A percentile compares a stretch with the other conserved stretches of the same genome.
Evolutionary conservation across 2,329 filamentous ascomycete species (phyloP).

Genomic region (Curvularia hawaiiensis): DNA sequence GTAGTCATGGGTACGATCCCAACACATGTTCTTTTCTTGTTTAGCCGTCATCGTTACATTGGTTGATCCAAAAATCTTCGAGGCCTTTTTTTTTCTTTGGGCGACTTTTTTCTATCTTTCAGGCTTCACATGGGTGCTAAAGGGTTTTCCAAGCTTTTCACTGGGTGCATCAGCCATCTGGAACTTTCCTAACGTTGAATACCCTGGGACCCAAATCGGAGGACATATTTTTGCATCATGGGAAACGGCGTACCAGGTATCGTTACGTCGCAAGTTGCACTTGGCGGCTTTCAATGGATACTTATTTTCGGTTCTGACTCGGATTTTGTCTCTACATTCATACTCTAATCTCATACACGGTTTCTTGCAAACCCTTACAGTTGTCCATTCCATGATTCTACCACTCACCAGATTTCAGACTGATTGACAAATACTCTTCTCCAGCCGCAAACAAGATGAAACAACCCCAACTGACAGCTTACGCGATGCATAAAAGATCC

Average conservation of each 20-base stretch:
- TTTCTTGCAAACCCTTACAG: neutral
- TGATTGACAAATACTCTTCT: constrained; percentile 1
- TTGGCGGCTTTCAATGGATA: neutral
- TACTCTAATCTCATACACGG: constrained; percentile 10
- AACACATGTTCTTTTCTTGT: neutral
- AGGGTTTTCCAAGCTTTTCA: constrained; percentile 2
- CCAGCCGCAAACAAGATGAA: constrained; percentile 8
- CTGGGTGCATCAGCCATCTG: constrained; percentile 3
- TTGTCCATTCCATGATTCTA: neutral
- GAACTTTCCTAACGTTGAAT: constrained; percentile 18
- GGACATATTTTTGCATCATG: constrained; percentile 18
- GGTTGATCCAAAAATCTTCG: constrained; percentile 3
- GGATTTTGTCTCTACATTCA: constrained; percentile 4
- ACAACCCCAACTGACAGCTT: constrained; percentile 5
- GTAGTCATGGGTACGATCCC: neutral
- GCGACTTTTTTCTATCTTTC: neutral
- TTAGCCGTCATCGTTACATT: neutral
- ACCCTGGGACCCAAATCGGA: constrained; percentile 25
- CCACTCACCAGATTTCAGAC: neutral
- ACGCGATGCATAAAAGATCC: constrained; percentile 1
- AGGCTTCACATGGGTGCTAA: neutral
- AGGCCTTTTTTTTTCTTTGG: neutral
- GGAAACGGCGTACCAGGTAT: constrained; percentile 9
- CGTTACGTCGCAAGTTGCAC: constrained; percentile 3
- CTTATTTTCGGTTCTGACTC: constrained; percentile 4